These are phyloP conservation scores for Kwoniella newhampshirensis DNA, from an alignment of 768 basidiomycete genomes.

Conservation along the genomic window DNA sequence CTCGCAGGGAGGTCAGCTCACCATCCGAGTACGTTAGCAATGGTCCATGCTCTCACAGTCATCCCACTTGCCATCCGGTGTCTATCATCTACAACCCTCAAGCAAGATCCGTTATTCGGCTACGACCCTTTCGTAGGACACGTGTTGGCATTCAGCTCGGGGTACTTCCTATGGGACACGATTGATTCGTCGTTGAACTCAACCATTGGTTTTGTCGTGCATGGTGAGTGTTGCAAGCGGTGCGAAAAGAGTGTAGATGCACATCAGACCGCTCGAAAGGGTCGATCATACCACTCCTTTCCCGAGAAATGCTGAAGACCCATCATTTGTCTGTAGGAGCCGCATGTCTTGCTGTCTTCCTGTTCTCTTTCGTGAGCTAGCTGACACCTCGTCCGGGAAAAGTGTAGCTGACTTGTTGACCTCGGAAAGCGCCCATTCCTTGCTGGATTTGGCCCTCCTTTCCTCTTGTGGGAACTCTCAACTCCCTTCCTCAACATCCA, in stretches of 20 bases:
- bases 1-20: background rate
- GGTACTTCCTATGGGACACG: slow-evolving; percentile 78
- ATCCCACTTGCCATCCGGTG: slow-evolving; percentile 65
- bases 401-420: background rate
- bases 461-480: slow-evolving; percentile 78
- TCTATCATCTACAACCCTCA: slow-evolving; percentile 58
- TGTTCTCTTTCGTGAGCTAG: slow-evolving; percentile 67
- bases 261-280: too few relatives aligned
- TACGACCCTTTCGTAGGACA: slow-evolving; percentile 65
- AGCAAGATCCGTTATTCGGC: slow-evolving; percentile 70
- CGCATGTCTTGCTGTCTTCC: slow-evolving; percentile 66
- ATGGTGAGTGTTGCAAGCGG: slow-evolving; percentile 58
- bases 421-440: slow-evolving; percentile 64
- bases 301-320: too few relatives aligned
- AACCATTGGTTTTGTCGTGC: slow-evolving; percentile 72
- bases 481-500: slow-evolving; percentile 86
- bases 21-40: slow-evolving; percentile 55
- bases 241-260: too few relatives aligned
- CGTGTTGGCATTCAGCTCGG: slow-evolving; percentile 68
- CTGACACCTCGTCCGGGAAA: background rate
- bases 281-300: too few relatives aligned
- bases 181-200: slow-evolving; percentile 67
- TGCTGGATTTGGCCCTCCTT: slow-evolving; percentile 73
- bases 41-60: slow-evolving; percentile 68
- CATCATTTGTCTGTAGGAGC: slow-evolving; percentile 56